Evolutionary conservation across 2,329 filamentous ascomycete genomes (phyloP).

Genomic region (Hypoxylon sp.): DNA sequence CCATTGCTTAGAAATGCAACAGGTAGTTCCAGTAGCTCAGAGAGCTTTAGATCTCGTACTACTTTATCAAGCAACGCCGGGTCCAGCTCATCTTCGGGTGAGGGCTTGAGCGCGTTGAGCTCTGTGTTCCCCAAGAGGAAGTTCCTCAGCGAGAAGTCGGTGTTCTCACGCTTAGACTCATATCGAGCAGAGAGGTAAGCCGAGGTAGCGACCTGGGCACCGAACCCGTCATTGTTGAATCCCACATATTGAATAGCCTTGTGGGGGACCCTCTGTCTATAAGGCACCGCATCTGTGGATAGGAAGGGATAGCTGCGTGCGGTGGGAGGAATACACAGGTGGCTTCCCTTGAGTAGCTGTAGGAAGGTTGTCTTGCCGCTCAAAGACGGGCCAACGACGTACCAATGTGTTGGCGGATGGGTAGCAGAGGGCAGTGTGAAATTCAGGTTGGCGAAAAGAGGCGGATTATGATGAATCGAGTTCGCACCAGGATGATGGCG

Average conservation of each 20-base stretch:
- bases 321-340: constrained; percentile 77
- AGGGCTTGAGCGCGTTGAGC: constrained; percentile 73
- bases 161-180: constrained; percentile 84
- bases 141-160: constrained; percentile 83
- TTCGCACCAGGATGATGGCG: constrained; percentile 70
- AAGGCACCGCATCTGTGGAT: constrained; percentile 65
- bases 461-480: constrained; percentile 65
- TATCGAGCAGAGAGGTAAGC: constrained; percentile 90
- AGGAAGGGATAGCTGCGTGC: constrained; percentile 83
- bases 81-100: constrained; percentile 56
- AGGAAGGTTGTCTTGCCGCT: constrained; percentile 84
- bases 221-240: constrained; percentile 77
- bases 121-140: constrained; percentile 85
- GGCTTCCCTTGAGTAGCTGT: constrained; percentile 76
- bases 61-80: constrained; percentile 65
- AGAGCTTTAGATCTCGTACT: constrained; percentile 73
- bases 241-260: constrained; percentile 88
- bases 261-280: constrained; percentile 64
- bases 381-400: constrained; percentile 80
- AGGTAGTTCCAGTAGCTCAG: constrained; percentile 76
- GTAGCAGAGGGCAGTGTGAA: constrained; percentile 72
- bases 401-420: constrained; percentile 72
- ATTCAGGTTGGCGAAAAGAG: constrained; percentile 75
- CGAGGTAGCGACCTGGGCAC: constrained; percentile 66
- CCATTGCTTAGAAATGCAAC: constrained; percentile 93